Percentiles rank a stretch among this genome's conserved stretches.
Conservation (phyloP, 108 stramenopile species). For the Pseudonitzschia pungens region DNA sequence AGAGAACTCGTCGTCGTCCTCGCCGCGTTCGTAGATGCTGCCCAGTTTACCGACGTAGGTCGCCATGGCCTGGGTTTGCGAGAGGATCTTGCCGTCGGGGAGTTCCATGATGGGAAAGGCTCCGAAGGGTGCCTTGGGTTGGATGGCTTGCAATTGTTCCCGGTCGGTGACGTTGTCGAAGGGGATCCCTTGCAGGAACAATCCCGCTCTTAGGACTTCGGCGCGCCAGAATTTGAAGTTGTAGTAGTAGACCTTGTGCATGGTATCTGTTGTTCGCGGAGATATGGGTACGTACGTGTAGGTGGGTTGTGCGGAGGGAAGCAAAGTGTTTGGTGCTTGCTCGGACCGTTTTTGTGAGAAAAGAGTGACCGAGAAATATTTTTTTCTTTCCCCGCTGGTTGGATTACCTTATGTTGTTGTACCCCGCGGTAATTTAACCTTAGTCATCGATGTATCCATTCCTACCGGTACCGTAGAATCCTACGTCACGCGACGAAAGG, state of each 20-base stretch:
- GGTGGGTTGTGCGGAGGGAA: no score
- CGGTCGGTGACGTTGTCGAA: constrained; percentile 10
- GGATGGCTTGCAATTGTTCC: not conserved
- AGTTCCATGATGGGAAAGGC: constrained; percentile 19
- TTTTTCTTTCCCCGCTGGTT: no score
- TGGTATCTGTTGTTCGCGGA: not conserved
- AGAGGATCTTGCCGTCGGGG: constrained; percentile 8
- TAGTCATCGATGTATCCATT: no score
- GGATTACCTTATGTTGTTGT: no score
- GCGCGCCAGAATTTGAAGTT: constrained; percentile 12
- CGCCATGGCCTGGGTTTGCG: constrained; percentile 15
- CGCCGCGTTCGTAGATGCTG: not conserved
- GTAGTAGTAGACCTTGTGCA: constrained; percentile 17
- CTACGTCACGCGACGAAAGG: no score
- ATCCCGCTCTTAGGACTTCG: constrained; percentile 8
- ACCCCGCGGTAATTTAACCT: no score
- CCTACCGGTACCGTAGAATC: no score
- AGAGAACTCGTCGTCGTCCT: no score
- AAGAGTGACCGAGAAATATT: no score
- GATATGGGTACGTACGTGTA: no score
- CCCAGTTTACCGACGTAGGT: constrained; percentile 15
- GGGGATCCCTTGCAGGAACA: constrained; percentile 13
- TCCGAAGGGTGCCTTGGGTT: not conserved
- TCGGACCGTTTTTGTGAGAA: no score
- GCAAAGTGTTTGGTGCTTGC: no score